Evolutionary conservation across 192 early-diverging fungal species (phyloP).

Genomic region (Rhizophagus clarus): DNA sequence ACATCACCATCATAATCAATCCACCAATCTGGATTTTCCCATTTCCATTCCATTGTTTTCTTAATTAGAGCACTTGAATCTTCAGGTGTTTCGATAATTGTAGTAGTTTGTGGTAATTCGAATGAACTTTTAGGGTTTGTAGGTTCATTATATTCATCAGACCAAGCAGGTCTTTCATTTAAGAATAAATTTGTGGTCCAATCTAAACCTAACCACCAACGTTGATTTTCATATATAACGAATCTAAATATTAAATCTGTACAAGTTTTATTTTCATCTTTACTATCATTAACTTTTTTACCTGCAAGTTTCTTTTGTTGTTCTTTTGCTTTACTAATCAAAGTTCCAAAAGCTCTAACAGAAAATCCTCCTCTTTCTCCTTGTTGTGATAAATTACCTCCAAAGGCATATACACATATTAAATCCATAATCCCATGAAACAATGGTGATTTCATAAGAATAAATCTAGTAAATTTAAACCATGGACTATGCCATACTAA

Average conservation of each 20-base stretch:
- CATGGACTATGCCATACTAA: slow-evolving; percentile 52
- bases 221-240: slow-evolving; percentile 54
- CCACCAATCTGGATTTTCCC: slow-evolving; percentile 56
- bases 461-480: slow-evolving; percentile 42
- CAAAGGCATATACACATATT: slow-evolving; percentile 38
- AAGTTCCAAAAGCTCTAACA: slow-evolving; percentile 32
- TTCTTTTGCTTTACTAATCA: slow-evolving; percentile 46
- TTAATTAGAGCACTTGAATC: slow-evolving; percentile 42
- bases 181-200: slow-evolving; percentile 63
- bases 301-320: slow-evolving; percentile 36
- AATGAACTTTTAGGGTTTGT: slow-evolving; percentile 53
- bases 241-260: slow-evolving; percentile 48
- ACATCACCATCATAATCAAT: slow-evolving; percentile 46
- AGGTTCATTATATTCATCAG: slow-evolving; percentile 51
- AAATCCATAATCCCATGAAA: slow-evolving; percentile 37
- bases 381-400: slow-evolving; percentile 16
- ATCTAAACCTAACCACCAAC: slow-evolving; percentile 60
- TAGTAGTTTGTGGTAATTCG: slow-evolving; percentile 43
- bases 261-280: slow-evolving; percentile 35
- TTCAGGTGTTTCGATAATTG: slow-evolving; percentile 38
- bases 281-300: slow-evolving; percentile 13
- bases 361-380: slow-evolving; percentile 33
- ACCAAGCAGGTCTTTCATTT: slow-evolving; percentile 57
- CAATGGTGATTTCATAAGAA: slow-evolving; percentile 34
- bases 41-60: slow-evolving; percentile 55